These are phyloP conservation scores for Hypomontagnella submonticulosa DNA, from an alignment of 495 filamentous ascomycete species.

Conservation along the genomic window DNA sequence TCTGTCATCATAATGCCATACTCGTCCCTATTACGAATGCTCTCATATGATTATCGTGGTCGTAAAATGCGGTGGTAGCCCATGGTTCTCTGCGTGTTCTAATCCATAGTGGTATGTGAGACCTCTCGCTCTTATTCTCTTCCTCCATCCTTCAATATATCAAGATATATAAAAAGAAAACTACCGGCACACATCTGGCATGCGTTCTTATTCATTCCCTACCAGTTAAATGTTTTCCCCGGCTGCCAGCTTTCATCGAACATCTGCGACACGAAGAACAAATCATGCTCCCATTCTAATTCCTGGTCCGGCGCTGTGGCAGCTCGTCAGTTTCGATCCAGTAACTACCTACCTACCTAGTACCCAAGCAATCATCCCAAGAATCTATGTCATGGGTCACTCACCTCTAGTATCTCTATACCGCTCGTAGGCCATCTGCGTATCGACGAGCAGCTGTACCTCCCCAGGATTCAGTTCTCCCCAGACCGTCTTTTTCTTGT, in stretches of 20 bases:
- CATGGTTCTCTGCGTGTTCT: too few species aligned
- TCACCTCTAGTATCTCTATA: constrained; percentile 25
- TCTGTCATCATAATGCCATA: too few species aligned
- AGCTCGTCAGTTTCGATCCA: constrained; percentile 8
- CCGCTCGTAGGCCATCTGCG: constrained; percentile 29
- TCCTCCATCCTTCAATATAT: too few species aligned
- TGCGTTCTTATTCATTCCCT: background rate
- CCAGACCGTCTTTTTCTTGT: constrained; percentile 29
- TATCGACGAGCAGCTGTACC: constrained; percentile 30
- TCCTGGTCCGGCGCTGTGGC: background rate
- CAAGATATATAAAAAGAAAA: too few species aligned
- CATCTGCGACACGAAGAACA: constrained; percentile 50
- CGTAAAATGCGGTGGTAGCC: too few species aligned
- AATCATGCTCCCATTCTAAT: constrained; percentile 44
- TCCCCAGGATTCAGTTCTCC: constrained; percentile 21
- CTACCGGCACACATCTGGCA: background rate
- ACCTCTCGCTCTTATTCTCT: too few species aligned
- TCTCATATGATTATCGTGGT: too few species aligned
- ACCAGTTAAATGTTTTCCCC: constrained; percentile 23
- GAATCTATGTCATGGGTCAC: background rate
- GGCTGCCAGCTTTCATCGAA: constrained; percentile 45
- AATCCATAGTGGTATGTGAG: too few species aligned
- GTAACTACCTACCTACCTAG: background rate
- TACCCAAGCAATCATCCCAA: background rate
- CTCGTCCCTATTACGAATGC: too few species aligned